Evolutionary conservation across 1,139 yeast species (phyloP).

Genomic region (Magnusiomyces suaveolens): DNA sequence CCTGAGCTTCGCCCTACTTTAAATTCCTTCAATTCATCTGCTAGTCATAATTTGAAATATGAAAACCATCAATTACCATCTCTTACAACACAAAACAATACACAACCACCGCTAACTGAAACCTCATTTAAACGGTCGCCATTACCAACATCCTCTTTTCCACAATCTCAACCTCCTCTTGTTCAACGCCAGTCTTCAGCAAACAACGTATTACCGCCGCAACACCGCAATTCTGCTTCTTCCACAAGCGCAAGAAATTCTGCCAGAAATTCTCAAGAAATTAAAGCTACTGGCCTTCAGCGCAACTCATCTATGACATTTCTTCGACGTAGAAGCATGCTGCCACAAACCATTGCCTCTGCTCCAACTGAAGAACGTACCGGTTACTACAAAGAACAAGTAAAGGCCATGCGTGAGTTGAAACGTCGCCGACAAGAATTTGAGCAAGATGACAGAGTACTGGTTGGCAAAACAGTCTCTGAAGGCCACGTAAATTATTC

Average conservation of each 20-base stretch:
- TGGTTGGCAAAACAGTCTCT: conserved; percentile 72
- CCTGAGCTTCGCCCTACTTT: no score
- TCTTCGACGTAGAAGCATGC: conserved; percentile 13
- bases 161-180: no score
- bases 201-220: not conserved
- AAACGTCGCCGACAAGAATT: conserved; percentile 37
- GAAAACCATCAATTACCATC: no score
- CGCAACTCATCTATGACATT: conserved; percentile 11
- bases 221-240: not conserved
- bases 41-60: no score
- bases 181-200: not conserved
- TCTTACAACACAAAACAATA: no score
- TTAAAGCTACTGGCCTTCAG: conserved; percentile 8
- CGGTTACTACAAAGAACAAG: conserved; percentile 13
- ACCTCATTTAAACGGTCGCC: no score
- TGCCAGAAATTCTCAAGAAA: not conserved
- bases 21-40: no score
- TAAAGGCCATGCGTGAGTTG: conserved; percentile 30
- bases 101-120: no score
- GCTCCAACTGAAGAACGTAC: conserved; percentile 11
- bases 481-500: conserved; percentile 92
- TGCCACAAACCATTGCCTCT: conserved; percentile 10
- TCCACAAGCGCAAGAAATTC: not conserved
- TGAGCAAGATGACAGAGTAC: conserved; percentile 52
- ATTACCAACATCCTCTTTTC: not conserved